Evolutionary conservation across 257 asterid species (phyloP), one percentile per base, ranked within the genome.

Genomic region (Marsdenia floribunda): DNA sequence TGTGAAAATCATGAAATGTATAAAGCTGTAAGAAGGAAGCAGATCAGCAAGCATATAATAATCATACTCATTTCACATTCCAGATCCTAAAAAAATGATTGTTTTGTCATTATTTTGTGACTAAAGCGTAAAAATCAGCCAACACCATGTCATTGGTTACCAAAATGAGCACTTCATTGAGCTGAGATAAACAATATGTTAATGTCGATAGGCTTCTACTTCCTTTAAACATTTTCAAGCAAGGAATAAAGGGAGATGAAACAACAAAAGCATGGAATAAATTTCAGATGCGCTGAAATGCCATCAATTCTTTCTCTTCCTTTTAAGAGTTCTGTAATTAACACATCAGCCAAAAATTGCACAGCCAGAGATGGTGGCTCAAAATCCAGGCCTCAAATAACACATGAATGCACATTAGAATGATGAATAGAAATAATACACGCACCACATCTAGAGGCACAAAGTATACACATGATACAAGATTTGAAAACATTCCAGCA

Each of bases 381-480:
- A 61, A 26, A 26, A 29, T 61, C 50, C 19, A 74, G 33, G 33
- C 44, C 35, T 14, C 21, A 54, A 63, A 55, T 19, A 24, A 53
- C 35, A 38, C 3, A 11, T 3, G 2, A 4, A 18, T 10, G 40
- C 24, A 47, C 68, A 44, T 33, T 11, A 19, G 13, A 69, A 40
- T 16, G 63, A 68, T 6, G 77, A 71, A 79, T 44, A 79, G 76
- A 66, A 75, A 55, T 40, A 73, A 76, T 79, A 69, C 42, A 87
- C 96, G 59, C 76, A 91, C 96, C 95, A 93, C 98, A 59, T 93
- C 97, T 84, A 93, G 77, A 42, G 98, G 98, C 46, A 93, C 98
- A 79, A 84, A 93, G 86, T 93, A 93, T 35, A 72, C 91, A 66
- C 96, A 88, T 5, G 98, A 93, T 77, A 87, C 84, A 77, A 90